These are phyloP conservation scores for Malbranchea cinnamomea DNA, from an alignment of 2,329 filamentous ascomycete genomes.

Conservation along the genomic window DNA sequence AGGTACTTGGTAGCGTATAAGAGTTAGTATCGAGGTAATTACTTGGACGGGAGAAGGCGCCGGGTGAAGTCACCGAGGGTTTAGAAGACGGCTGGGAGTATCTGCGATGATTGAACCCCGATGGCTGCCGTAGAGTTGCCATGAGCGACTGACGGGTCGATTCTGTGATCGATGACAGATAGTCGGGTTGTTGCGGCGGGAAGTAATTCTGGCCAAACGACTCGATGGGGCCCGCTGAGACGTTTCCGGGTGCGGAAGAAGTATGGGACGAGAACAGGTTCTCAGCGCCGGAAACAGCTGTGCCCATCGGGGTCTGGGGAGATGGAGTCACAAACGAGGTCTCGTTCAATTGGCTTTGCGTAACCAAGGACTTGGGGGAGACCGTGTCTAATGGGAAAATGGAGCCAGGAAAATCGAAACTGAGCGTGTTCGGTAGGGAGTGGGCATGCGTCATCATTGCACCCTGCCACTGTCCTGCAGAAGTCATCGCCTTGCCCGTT, in stretches of 20 bases:
- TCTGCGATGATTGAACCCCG: conserved; percentile 39
- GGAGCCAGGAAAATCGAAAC: conserved; percentile 57
- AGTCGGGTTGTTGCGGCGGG: no score
- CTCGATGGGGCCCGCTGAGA: no score
- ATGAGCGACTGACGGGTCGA: conserved; percentile 49
- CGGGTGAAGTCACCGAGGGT: conserved; percentile 30
- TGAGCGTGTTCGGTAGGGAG: conserved; percentile 51
- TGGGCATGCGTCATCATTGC: conserved; percentile 54
- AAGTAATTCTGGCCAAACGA: no score
- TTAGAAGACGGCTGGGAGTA: conserved; percentile 45
- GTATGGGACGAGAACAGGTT: no score
- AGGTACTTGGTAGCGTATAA: conserved; percentile 56
- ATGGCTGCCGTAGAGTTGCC: conserved; percentile 43
- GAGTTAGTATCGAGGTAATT: conserved; percentile 7
- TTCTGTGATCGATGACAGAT: conserved; percentile 52
- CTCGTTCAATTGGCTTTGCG: conserved; percentile 54
- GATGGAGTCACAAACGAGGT: conserved; percentile 67
- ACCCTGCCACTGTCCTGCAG: conserved; percentile 52
- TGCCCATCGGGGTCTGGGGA: conserved; percentile 57
- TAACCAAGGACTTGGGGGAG: conserved; percentile 60
- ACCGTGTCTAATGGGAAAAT: conserved; percentile 62
- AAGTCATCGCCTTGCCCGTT: conserved; percentile 42
- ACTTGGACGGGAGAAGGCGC: conserved; percentile 20
- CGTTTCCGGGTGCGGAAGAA: no score
- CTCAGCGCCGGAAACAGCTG: conserved; percentile 54